phyloP scores from a whole-genome alignment of 352 stramenopile genomes.

The Globisporangium emineosum region DNA sequence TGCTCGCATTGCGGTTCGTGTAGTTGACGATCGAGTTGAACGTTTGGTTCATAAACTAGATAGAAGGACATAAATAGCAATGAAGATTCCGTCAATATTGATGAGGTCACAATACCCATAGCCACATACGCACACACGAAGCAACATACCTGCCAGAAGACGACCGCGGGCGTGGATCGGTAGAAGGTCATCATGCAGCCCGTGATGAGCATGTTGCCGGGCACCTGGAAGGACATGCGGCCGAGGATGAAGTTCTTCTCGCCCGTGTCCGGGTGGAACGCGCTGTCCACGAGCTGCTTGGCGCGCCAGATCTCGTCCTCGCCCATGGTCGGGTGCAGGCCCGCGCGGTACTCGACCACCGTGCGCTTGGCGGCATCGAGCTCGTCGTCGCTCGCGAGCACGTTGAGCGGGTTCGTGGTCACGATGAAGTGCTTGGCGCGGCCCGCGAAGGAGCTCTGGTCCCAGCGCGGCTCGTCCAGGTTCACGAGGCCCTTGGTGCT shows the following conservation, averaged over 20 bases:
- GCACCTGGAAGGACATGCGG: constrained; percentile 86
- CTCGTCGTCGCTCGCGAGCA: constrained; percentile 68
- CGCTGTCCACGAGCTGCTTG: constrained; percentile 85
- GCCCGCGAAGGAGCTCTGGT: constrained; percentile 79
- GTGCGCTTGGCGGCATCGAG: constrained; percentile 70
- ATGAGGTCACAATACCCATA: background rate
- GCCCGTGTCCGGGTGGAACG: constrained; percentile 87
- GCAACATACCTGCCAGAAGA: constrained; percentile 73
- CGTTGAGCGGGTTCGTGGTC: constrained; percentile 86
- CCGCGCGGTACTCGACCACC: constrained; percentile 65
- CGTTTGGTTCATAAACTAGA: constrained; percentile 87
- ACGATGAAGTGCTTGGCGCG: constrained; percentile 83
- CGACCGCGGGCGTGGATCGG: constrained; percentile 67
- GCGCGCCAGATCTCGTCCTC: constrained; percentile 82
- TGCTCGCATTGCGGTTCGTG: constrained; percentile 90
- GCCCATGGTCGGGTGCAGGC: constrained; percentile 28
- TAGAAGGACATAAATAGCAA: background rate
- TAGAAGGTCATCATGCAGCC: constrained; percentile 89
- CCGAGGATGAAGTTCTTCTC: constrained; percentile 87
- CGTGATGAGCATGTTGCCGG: constrained; percentile 88
- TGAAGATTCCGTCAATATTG: background rate
- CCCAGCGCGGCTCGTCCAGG: constrained; percentile 73
- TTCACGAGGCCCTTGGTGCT: constrained; percentile 25
- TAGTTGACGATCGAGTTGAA: constrained; percentile 94
- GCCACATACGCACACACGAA: background rate